Evolutionary conservation across 371 early-diverging fungal genomes (phyloP).

Genomic region (Saksenaea oblongispora): DNA sequence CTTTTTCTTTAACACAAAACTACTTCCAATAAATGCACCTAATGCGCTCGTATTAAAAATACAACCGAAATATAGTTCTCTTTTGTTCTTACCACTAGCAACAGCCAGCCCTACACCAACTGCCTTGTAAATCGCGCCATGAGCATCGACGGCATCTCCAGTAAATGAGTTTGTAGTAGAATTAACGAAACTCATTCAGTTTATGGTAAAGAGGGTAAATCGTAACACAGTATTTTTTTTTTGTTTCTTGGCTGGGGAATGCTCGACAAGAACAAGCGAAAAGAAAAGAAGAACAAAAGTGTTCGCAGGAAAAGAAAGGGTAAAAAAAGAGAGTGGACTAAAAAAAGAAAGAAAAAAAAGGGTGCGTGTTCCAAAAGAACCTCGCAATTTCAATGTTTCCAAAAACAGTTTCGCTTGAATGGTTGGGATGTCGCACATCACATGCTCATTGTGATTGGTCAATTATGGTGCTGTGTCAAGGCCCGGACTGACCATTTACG

Average conservation of each 20-base stretch:
- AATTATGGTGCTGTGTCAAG: neutral
- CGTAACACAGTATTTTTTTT: too few species aligned
- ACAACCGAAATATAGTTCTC: neutral
- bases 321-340: slow-evolving; percentile 11
- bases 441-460: neutral
- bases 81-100: slow-evolving; percentile 51
- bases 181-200: slow-evolving; percentile 7
- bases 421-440: slow-evolving; percentile 12
- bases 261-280: neutral
- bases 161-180: slow-evolving; percentile 34
- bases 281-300: neutral
- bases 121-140: slow-evolving; percentile 67
- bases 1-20: slow-evolving; percentile 93
- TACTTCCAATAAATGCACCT: slow-evolving; percentile 86
- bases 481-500: neutral
- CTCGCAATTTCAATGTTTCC: slow-evolving; percentile 6
- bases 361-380: neutral
- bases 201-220: neutral
- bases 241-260: neutral
- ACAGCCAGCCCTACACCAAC: slow-evolving; percentile 88
- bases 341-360: slow-evolving; percentile 5
- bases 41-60: slow-evolving; percentile 21
- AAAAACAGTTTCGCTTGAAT: slow-evolving; percentile 10
- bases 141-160: slow-evolving; percentile 25
- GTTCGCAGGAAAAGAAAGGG: neutral